Base-by-base conservation (phyloP, 2,329 filamentous ascomycete species). In the Cordyceps tenuipes region DNA sequence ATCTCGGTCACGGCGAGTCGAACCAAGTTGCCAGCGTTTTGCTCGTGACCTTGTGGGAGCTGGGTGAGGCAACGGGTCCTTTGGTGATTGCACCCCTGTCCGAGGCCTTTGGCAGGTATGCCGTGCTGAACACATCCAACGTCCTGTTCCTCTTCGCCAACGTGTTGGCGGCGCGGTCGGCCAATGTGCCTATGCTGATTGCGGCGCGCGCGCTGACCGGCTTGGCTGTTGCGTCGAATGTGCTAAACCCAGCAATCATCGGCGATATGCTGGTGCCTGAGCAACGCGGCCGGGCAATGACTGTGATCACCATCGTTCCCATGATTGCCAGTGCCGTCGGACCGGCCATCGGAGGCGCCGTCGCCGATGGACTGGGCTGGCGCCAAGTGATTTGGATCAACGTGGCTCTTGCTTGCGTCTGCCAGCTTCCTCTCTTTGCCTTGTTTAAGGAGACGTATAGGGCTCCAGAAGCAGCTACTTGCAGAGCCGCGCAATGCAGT, bases 41-140 rank as follows among this genome's bases (percentile, higher is more conserved):
- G 49, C 82, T 90, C 56, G 83, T 90, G 8, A 88, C 85, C 0
- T 83, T 89, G 61, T 87, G 87, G 77, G 82, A 91, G 61, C 78
- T 89, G 0, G 86, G 87, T 62, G 83, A 86, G 64, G 81, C 81
- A 2, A 79, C 82, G 5, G 84, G 84, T 0, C 84, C 84, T 0
- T 69, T 81, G 1, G 70, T 86, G 31, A 82, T 85, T 66, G 84
- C 83, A 7, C 85, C 86, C 0, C 68, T 87, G 3, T 84, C 80
- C 6, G 86, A 89, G 69, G 71, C 83, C 10, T 79, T 79, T 63
- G 83, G 84, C 34, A 79, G 83, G 0, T 77, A 79, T 61, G 74
- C 76, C 4, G 77, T 86, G 53, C 76, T 85, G 64, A 80, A 83
- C 67, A 68, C 66, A 5, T 78, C 76, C 67, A 84, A 82, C 65